Conservation (phyloP, 768 basidiomycete genomes). For the Tricholoma hemisulphureum region DNA sequence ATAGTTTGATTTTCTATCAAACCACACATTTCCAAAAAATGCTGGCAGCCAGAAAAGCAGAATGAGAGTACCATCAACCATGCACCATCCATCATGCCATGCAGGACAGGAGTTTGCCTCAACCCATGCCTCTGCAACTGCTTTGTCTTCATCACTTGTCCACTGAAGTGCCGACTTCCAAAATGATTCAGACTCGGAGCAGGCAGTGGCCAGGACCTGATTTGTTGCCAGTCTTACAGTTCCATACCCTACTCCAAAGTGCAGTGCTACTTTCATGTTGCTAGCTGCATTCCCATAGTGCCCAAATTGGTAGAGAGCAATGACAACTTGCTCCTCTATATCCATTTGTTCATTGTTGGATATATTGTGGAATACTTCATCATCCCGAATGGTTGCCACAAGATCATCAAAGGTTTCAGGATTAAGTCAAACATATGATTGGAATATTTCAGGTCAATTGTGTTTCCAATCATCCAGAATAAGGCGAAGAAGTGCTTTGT, state of each 20-base stretch:
- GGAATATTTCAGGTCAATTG: conserved; percentile 9
- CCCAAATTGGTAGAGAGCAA: conserved; percentile 38
- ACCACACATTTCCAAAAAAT: too few relatives aligned
- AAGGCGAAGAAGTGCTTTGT: neutral
- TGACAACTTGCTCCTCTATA: conserved; percentile 32
- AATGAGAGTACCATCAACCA: too few relatives aligned
- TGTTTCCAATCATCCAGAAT: neutral
- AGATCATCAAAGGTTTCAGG: conserved; percentile 23
- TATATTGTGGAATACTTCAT: conserved; percentile 28
- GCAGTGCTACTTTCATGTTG: conserved; percentile 27
- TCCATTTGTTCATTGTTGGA: conserved; percentile 27
- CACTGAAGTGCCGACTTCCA: conserved; percentile 23
- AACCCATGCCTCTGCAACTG: conserved; percentile 39
- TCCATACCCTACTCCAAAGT: too few relatives aligned
- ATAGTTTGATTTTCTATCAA: too few relatives aligned
- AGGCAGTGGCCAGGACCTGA: conserved; percentile 29
- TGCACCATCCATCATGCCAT: too few relatives aligned
- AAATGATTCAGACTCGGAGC: conserved; percentile 21
- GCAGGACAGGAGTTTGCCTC: conserved; percentile 27
- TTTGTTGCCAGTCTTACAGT: conserved; percentile 18
- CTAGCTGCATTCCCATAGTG: conserved; percentile 37
- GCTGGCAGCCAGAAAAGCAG: too few relatives aligned
- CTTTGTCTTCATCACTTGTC: conserved; percentile 31
- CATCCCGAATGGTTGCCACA: conserved; percentile 13
- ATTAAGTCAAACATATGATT: conserved; percentile 18